Evolutionary conservation across 2,329 filamentous ascomycete species (phyloP).

Genomic region (Ophiocordyceps camponoti-rufipedis): DNA sequence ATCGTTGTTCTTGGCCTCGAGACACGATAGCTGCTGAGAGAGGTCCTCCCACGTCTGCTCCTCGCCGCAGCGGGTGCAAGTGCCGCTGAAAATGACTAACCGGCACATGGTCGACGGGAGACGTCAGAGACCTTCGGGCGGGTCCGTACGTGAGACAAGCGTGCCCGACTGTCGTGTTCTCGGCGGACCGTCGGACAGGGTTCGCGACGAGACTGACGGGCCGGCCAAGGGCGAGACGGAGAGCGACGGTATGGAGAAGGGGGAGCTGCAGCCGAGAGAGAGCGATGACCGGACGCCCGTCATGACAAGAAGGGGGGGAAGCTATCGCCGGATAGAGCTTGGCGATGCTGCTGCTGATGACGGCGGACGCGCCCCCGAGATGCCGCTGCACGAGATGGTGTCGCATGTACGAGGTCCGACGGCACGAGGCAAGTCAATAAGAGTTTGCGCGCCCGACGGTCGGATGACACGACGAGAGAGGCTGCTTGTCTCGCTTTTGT

Average conservation of each 20-base stretch:
- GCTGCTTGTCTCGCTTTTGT: background rate
- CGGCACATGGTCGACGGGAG: constrained; percentile 22
- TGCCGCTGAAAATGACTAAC: constrained; percentile 23
- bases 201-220: background rate
- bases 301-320: background rate
- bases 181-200: background rate
- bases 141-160: background rate
- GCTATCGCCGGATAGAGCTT: background rate
- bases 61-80: constrained; percentile 23
- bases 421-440: background rate
- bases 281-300: background rate
- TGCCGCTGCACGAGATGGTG: background rate
- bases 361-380: background rate
- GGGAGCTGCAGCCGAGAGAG: background rate
- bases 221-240: background rate
- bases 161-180: background rate
- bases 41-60: constrained; percentile 24
- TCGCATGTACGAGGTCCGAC: background rate
- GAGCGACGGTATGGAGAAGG: background rate
- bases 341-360: background rate
- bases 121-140: background rate
- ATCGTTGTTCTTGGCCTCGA: constrained; percentile 29
- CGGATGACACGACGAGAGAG: background rate
- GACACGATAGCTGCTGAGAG: constrained; percentile 25
- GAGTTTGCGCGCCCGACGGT: background rate